Conservation (phyloP, 768 basidiomycete species). For the Peribolospora kevripleyi region DNA sequence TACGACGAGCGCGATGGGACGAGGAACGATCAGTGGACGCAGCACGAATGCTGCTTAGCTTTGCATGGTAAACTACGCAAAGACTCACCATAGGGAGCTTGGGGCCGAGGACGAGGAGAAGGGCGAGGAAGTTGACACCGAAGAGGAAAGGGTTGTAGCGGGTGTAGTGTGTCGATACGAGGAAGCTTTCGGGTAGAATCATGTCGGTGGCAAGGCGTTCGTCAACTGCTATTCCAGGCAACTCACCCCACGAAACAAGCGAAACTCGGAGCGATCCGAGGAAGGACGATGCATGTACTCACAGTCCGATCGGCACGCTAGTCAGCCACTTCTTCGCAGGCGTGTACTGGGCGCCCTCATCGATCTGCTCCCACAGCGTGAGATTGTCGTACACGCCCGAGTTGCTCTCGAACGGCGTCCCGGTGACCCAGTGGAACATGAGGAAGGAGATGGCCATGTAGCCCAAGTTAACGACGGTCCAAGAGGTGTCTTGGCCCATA, state of each 20-base stretch:
- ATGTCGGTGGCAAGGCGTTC: constrained; percentile 7
- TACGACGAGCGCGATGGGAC: neutral
- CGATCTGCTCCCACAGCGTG: constrained; percentile 98
- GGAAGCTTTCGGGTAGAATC: constrained; percentile 35
- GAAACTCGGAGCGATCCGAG: neutral
- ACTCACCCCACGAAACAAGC: neutral
- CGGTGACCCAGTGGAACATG: constrained; percentile 97
- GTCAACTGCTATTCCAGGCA: neutral
- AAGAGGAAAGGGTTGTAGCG: constrained; percentile 85
- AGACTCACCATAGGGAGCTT: constrained; percentile 70
- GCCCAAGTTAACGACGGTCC: constrained; percentile 75
- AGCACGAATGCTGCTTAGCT: neutral
- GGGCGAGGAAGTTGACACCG: constrained; percentile 60
- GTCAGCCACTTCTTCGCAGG: constrained; percentile 95
- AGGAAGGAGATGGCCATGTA: constrained; percentile 91
- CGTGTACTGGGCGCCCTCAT: constrained; percentile 93
- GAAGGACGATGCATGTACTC: constrained; percentile 18
- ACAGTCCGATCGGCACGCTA: constrained; percentile 71
- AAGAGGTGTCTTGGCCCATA: constrained; percentile 78
- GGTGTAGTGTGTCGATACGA: constrained; percentile 93
- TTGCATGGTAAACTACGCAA: too few relatives aligned
- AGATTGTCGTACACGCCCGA: constrained; percentile 92
- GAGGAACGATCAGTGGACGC: neutral
- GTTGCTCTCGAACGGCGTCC: constrained; percentile 77
- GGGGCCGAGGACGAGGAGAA: constrained; percentile 59